Evolutionary conservation across 208 protist genomes (phyloP).

Genomic region (Endotrypanum monterogeii): DNA sequence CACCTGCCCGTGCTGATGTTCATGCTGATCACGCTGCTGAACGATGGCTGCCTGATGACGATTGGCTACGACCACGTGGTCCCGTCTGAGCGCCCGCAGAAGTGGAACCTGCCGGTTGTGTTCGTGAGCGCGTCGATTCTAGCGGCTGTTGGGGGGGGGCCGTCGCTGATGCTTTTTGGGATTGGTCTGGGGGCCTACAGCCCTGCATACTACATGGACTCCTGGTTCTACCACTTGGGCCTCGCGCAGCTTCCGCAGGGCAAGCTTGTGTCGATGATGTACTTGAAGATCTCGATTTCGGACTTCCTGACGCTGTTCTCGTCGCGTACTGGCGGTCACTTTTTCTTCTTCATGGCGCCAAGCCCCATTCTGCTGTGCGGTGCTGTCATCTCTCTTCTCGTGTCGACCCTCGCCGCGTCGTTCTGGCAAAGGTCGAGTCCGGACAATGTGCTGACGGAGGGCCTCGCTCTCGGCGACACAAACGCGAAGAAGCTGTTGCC

Average conservation of each 20-base stretch:
- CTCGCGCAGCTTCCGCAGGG: constrained; percentile 64
- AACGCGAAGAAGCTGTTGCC: constrained; percentile 64
- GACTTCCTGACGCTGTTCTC: constrained; percentile 92
- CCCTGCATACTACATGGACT: constrained; percentile 46
- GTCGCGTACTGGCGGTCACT: constrained; percentile 71
- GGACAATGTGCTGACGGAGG: constrained; percentile 68
- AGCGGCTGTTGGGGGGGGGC: constrained; percentile 59
- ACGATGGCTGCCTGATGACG: constrained; percentile 78
- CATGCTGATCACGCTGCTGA: constrained; percentile 91
- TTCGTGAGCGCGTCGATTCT: constrained; percentile 67
- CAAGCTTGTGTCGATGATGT: constrained; percentile 84
- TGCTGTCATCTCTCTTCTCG: constrained; percentile 63
- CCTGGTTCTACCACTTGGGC: constrained; percentile 62
- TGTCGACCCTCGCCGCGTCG: constrained; percentile 72
- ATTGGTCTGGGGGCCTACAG: constrained; percentile 57
- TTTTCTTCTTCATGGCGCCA: constrained; percentile 74
- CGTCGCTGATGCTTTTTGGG: constrained; percentile 74
- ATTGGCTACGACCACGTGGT: constrained; percentile 75
- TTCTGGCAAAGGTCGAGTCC: constrained; percentile 68
- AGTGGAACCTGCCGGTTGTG: constrained; percentile 69
- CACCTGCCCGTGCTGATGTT: constrained; percentile 90
- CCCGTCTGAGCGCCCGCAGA: constrained; percentile 55
- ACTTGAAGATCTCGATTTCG: constrained; percentile 90
- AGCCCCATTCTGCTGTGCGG: constrained; percentile 62
- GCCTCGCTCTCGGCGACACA: constrained; percentile 64